Percentiles rank a stretch among this genome's conserved stretches.
These are phyloP conservation scores for Cryptococcus hybrid DNA, from an alignment of 1,284 basidiomycete species.

Conservation along the genomic window DNA sequence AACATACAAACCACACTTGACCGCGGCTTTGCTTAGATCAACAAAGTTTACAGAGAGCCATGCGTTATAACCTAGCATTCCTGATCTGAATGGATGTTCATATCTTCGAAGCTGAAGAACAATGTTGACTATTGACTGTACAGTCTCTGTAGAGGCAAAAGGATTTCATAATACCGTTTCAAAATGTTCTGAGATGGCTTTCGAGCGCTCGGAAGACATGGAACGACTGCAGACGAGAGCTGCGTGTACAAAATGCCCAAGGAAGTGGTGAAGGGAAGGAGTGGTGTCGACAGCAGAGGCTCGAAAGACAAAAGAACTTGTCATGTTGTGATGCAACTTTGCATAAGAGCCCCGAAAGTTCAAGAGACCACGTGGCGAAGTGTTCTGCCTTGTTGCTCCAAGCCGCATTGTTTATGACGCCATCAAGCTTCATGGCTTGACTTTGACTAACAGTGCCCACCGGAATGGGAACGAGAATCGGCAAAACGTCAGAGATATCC, in stretches of 20 bases:
- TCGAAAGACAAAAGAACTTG: constrained; percentile 68
- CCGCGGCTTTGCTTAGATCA: constrained; percentile 70
- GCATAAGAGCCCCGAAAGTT: constrained; percentile 62
- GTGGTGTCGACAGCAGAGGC: constrained; percentile 59
- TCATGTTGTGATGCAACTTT: constrained; percentile 59
- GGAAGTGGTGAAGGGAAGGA: constrained; percentile 63
- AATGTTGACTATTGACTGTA: constrained; percentile 65
- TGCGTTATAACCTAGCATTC: constrained; percentile 66
- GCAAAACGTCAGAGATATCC: too few relatives aligned
- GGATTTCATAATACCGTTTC: constrained; percentile 42
- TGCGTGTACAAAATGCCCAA: constrained; percentile 74
- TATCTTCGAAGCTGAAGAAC: constrained; percentile 80
- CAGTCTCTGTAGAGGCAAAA: constrained; percentile 15
- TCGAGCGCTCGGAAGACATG: constrained; percentile 2
- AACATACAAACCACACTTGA: constrained; percentile 76
- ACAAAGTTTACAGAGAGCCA: constrained; percentile 81
- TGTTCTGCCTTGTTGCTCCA: neutral
- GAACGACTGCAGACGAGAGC: constrained; percentile 52
- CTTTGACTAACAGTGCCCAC: too few relatives aligned
- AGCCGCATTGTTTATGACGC: neutral
- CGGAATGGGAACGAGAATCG: too few relatives aligned
- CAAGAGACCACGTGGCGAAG: constrained; percentile 60
- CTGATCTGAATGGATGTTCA: constrained; percentile 50
- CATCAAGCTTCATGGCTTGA: too few relatives aligned
- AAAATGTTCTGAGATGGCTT: constrained; percentile 64